Conservation (phyloP, 768 basidiomycete species). For the Suillus variegatus region DNA sequence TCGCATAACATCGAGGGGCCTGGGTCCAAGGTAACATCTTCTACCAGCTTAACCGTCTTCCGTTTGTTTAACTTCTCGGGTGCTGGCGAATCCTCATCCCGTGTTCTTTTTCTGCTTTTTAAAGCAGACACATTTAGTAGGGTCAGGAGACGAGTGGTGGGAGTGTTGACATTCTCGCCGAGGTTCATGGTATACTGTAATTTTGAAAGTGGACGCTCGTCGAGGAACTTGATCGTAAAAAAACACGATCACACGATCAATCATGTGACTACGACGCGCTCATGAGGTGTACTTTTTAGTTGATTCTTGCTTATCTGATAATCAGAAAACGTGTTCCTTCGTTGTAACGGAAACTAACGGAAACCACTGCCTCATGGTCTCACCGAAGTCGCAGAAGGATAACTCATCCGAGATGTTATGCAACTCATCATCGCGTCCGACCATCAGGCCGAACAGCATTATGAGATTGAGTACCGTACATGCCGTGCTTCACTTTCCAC, state of each 20-base stretch:
- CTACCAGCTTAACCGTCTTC: slow-evolving; percentile 41
- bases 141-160: slow-evolving; percentile 81
- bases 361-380: not conserved
- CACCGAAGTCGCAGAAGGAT: not conserved
- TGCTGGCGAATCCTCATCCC: slow-evolving; percentile 36
- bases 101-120: slow-evolving; percentile 62
- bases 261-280: not conserved
- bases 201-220: not conserved
- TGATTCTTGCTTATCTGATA: not conserved
- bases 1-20: slow-evolving; percentile 9
- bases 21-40: slow-evolving; percentile 16
- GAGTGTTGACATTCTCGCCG: slow-evolving; percentile 42
- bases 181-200: not conserved
- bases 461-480: not conserved
- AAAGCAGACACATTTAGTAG: slow-evolving; percentile 88
- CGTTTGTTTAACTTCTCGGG: slow-evolving; percentile 74
- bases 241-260: not conserved
- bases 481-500: not conserved
- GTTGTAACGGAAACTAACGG: not conserved
- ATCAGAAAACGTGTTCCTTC: not conserved
- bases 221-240: not conserved
- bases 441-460: not conserved
- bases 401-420: not conserved
- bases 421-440: not conserved
- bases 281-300: not conserved